Conservation (phyloP, 768 basidiomycete species). For the Termitomyces sp. region DNA sequence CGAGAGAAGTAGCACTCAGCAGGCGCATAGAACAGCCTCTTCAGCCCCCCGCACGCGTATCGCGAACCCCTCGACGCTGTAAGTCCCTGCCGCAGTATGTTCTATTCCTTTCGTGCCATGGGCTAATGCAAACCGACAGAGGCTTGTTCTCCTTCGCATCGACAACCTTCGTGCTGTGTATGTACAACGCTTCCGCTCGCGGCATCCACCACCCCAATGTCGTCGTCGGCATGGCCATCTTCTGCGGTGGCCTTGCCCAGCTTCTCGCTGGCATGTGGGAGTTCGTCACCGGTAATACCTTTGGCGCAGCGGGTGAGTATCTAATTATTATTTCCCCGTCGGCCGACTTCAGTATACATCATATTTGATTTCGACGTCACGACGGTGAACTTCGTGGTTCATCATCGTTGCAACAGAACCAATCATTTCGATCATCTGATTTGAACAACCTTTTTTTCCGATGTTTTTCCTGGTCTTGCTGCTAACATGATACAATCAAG, state of each 20-base stretch:
- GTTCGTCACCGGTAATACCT: constrained; percentile 62
- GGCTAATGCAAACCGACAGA: constrained; percentile 25
- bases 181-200: constrained; percentile 63
- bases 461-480: neutral
- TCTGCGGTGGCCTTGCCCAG: constrained; percentile 80
- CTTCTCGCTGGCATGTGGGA: constrained; percentile 90
- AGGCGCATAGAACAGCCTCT: constrained; percentile 17
- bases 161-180: constrained; percentile 72
- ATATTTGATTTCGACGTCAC: neutral
- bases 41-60: constrained; percentile 27
- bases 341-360: no score
- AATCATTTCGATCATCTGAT: neutral
- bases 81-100: constrained; percentile 12
- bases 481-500: constrained; percentile 28
- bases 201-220: constrained; percentile 54
- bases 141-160: constrained; percentile 82
- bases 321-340: constrained; percentile 30
- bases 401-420: neutral
- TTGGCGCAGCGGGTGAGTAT: constrained; percentile 22
- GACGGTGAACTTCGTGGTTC: no score
- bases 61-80: constrained; percentile 61
- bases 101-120: neutral
- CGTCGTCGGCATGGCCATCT: constrained; percentile 82
- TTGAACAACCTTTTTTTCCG: neutral
- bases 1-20: constrained; percentile 21